A percentile compares a stretch with the other conserved stretches of the same genome.
phyloP scores from a whole-genome alignment of 1,139 yeast species.

The Barnettozyma hawaiiensis region DNA sequence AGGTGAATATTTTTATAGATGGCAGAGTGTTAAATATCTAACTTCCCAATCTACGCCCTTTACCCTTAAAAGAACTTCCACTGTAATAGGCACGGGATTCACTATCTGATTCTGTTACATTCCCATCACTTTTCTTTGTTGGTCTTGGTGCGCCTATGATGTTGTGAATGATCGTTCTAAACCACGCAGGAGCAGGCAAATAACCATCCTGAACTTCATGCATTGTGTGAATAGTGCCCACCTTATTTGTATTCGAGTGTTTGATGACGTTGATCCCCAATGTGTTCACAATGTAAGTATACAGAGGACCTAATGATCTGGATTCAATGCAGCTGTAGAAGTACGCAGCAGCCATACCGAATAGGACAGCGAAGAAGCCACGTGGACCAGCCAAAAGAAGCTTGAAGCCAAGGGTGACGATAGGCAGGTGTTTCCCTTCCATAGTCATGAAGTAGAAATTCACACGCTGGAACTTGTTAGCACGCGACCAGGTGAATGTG shows the following conservation, averaged over 20 bases:
- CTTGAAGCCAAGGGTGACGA: conserved; percentile 46
- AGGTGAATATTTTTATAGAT: background rate
- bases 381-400: conserved; percentile 39
- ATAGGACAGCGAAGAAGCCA: conserved; percentile 36
- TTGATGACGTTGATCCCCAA: conserved; percentile 23
- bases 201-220: conserved; percentile 29
- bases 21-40: background rate
- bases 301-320: conserved; percentile 44
- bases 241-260: conserved; percentile 26
- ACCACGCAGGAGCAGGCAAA: conserved; percentile 33
- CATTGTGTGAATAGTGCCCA: conserved; percentile 32
- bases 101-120: background rate
- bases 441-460: conserved; percentile 50
- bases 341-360: conserved; percentile 53
- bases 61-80: conserved; percentile 20
- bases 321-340: conserved; percentile 57
- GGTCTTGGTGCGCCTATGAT: conserved; percentile 12
- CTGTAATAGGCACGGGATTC: conserved; percentile 7
- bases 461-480: conserved; percentile 44
- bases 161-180: conserved; percentile 13
- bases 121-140: conserved; percentile 1
- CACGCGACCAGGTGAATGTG: conserved; percentile 56
- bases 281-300: conserved; percentile 25
- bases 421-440: conserved; percentile 54
- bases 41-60: conserved; percentile 26